Evolutionary conservation across 1,284 basidiomycete genomes (phyloP).

Genomic region (Sphaerobolus stellatus): DNA sequence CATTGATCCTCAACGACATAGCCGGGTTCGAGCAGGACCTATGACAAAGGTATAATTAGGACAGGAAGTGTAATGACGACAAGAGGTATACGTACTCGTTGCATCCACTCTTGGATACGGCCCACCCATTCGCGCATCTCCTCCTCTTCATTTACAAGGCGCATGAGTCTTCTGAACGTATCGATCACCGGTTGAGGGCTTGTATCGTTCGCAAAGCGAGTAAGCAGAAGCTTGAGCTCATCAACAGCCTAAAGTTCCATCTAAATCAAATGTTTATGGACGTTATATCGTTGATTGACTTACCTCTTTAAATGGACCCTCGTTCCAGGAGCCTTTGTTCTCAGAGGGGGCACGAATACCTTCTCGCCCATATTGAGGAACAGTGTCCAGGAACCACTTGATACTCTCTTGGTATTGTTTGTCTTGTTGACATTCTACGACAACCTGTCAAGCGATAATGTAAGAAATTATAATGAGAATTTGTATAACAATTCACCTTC

Average conservation of each 20-base stretch:
- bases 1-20: constrained; percentile 84
- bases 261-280: neutral
- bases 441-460: constrained; percentile 51
- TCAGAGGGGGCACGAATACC: constrained; percentile 49
- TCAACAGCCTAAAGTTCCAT: constrained; percentile 59
- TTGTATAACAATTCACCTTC: constrained; percentile 48
- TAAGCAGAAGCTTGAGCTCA: constrained; percentile 79
- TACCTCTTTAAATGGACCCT: constrained; percentile 34
- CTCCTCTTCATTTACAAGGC: constrained; percentile 75
- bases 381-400: constrained; percentile 67
- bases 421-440: constrained; percentile 92
- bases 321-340: constrained; percentile 22
- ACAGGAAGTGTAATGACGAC: neutral
- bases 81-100: constrained; percentile 46
- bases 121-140: constrained; percentile 80
- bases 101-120: constrained; percentile 62
- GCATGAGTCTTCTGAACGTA: constrained; percentile 71
- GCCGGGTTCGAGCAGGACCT: constrained; percentile 82
- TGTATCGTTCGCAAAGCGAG: constrained; percentile 85
- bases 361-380: constrained; percentile 77
- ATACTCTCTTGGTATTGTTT: constrained; percentile 86
- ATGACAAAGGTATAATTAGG: constrained; percentile 17
- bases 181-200: constrained; percentile 69
- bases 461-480: constrained; percentile 11
- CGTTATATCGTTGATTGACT: constrained; percentile 27